Conservation (phyloP, 139 green algal species). For the Chlamydomonas sphaeroides region DNA sequence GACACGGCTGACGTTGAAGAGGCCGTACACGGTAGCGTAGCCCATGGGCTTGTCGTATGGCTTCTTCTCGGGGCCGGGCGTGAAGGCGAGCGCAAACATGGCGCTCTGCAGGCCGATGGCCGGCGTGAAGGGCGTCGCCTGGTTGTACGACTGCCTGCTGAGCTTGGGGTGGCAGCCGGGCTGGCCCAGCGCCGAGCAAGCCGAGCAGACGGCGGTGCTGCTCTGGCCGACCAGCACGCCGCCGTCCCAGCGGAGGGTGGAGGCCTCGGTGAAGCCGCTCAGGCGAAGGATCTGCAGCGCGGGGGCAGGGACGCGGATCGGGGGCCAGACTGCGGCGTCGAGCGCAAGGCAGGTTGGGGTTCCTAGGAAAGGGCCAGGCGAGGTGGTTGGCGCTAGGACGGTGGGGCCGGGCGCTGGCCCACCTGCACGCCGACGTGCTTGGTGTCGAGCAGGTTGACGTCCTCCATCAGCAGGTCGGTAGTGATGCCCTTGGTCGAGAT, state of each 20-base stretch:
- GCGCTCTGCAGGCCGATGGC: conserved; percentile 45
- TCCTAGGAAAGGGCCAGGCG: no score
- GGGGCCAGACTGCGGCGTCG: no score
- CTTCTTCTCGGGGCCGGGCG: conserved; percentile 59
- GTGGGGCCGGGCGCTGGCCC: no score
- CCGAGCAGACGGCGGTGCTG: conserved; percentile 40
- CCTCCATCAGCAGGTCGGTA: conserved; percentile 38
- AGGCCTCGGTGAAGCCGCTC: conserved; percentile 30
- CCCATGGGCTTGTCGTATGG: conserved; percentile 64
- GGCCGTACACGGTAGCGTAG: conserved; percentile 56
- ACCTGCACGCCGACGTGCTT: conserved; percentile 59
- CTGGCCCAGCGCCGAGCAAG: conserved; percentile 37
- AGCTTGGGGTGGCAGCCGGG: conserved; percentile 57
- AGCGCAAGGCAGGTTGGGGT: no score
- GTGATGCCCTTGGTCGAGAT: conserved; percentile 58
- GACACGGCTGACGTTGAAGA: conserved; percentile 32
- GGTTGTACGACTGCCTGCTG: conserved; percentile 54
- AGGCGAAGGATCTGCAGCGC: no score
- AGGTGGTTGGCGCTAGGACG: no score
- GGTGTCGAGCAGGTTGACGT: conserved; percentile 55
- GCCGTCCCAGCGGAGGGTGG: conserved; percentile 17
- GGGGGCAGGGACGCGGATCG: no score
- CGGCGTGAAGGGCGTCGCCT: conserved; percentile 29
- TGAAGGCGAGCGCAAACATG: conserved; percentile 59
- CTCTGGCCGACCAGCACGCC: conserved; percentile 51